Conservation (phyloP, 1,284 basidiomycete species). For the Leccinum griseonigrum region DNA sequence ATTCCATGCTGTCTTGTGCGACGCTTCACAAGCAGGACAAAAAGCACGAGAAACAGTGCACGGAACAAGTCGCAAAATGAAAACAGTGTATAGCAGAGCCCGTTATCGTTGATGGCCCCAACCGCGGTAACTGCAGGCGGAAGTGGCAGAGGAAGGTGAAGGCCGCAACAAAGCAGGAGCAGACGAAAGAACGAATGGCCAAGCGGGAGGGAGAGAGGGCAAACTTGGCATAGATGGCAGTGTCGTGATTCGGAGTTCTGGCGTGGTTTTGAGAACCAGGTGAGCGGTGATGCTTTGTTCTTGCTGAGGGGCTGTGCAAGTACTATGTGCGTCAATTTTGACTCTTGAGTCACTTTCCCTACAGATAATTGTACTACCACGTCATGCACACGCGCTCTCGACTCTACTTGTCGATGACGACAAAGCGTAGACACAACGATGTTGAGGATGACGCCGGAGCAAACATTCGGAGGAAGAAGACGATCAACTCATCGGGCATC, state of each 20-base stretch:
- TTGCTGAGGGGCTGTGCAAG: not conserved
- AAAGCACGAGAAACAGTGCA: conserved; percentile 79
- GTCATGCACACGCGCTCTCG: too few species aligned
- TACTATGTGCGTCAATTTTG: not conserved
- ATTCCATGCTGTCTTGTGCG: conserved; percentile 72
- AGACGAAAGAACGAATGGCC: conserved; percentile 58
- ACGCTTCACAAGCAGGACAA: conserved; percentile 87
- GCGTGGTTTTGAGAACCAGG: not conserved
- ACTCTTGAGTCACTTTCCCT: too few species aligned
- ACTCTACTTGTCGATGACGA: too few species aligned
- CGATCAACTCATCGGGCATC: not conserved
- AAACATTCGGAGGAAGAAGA: not conserved
- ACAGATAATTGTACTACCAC: too few species aligned
- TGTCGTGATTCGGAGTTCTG: conserved; percentile 1
- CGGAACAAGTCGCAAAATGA: conserved; percentile 63
- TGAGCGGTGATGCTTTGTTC: not conserved
- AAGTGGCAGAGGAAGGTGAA: conserved; percentile 70
- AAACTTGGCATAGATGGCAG: conserved; percentile 10
- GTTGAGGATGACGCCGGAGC: conserved; percentile 34
- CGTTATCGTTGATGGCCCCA: conserved; percentile 63
- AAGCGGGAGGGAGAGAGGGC: conserved; percentile 56
- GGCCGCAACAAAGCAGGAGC: conserved; percentile 57
- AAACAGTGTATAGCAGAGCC: conserved; percentile 69
- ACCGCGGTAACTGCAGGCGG: conserved; percentile 72
- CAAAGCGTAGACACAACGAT: too few species aligned